Evolutionary conservation across 768 basidiomycete species (phyloP).

Genomic region (Suillus alpinus): DNA sequence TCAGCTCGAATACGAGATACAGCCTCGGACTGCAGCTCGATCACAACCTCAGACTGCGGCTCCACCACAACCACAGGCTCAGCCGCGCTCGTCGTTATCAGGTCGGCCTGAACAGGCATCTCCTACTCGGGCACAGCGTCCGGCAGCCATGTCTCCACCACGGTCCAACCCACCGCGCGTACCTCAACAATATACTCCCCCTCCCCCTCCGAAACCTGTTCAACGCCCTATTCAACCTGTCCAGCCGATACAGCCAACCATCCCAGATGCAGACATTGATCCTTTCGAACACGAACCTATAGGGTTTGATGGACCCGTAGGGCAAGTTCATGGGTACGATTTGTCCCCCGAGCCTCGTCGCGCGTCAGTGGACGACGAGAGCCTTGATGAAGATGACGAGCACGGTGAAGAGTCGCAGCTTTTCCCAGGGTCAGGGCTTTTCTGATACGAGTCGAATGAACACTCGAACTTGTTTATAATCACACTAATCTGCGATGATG

Average conservation of each 20-base stretch:
- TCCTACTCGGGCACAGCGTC: background rate
- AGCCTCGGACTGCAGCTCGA: slow-evolving; percentile 14
- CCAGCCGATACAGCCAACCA: slow-evolving; percentile 15
- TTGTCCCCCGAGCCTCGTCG: slow-evolving; percentile 23
- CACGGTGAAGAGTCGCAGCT: slow-evolving; percentile 34
- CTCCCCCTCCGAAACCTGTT: slow-evolving; percentile 5
- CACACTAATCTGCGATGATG: slow-evolving; percentile 2
- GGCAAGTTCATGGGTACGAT: slow-evolving; percentile 9
- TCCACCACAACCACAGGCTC: slow-evolving; percentile 15
- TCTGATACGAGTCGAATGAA: slow-evolving; percentile 20
- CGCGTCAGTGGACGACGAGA: slow-evolving; percentile 23
- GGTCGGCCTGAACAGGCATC: slow-evolving; percentile 2
- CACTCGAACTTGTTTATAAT: background rate
- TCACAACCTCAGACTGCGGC: slow-evolving; percentile 15
- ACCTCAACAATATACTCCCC: slow-evolving; percentile 13
- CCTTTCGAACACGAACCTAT: slow-evolving; percentile 33
- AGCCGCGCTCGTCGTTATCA: slow-evolving; percentile 5
- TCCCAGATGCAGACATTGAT: slow-evolving; percentile 30
- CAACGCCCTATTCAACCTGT: slow-evolving; percentile 7
- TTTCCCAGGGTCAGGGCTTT: slow-evolving; percentile 44
- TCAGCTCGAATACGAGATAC: slow-evolving; percentile 42
- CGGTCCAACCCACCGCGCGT: background rate
- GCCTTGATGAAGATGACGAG: slow-evolving; percentile 16
- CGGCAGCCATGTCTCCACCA: slow-evolving; percentile 2
- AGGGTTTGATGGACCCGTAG: slow-evolving; percentile 14